These are phyloP conservation scores for Graphiopsis chlorocephala DNA, from an alignment of 2,329 filamentous ascomycete species.

Conservation along the genomic window DNA sequence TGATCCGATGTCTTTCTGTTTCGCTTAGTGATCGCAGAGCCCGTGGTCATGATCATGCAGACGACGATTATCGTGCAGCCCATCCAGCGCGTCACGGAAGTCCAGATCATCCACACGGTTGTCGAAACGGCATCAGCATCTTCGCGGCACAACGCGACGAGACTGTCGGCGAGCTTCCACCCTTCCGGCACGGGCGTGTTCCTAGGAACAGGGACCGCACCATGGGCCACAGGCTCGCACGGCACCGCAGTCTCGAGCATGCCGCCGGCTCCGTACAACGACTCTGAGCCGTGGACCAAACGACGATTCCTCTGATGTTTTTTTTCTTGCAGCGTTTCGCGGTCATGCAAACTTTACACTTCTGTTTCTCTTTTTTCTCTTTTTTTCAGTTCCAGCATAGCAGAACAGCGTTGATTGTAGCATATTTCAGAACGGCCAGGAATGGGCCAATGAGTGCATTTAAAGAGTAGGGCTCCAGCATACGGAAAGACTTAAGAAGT, in stretches of 20 bases:
- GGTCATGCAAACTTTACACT: background rate
- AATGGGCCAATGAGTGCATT: background rate
- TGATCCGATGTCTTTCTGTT: constrained; percentile 18
- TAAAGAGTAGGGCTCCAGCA: background rate
- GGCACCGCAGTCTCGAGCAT: background rate
- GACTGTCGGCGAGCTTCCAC: background rate
- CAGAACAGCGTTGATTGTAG: background rate
- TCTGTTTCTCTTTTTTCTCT: background rate
- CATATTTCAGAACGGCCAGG: background rate
- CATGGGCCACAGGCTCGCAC: background rate
- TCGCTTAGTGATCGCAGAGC: constrained; percentile 16
- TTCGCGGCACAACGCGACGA: background rate
- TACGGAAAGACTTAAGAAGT: background rate
- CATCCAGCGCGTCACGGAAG: constrained; percentile 22
- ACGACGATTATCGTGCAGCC: constrained; percentile 23
- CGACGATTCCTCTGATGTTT: background rate
- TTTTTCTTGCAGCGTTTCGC: background rate
- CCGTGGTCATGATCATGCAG: constrained; percentile 23
- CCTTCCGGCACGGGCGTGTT: background rate
- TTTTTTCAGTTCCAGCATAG: background rate
- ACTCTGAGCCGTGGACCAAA: background rate
- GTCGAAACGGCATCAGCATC: background rate
- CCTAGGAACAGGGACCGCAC: background rate
- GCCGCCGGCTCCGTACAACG: background rate
- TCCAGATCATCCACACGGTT: constrained; percentile 21